phyloP scores from a whole-genome alignment of 2,329 filamentous ascomycete genomes.

The Ustilaginoidea virens region DNA sequence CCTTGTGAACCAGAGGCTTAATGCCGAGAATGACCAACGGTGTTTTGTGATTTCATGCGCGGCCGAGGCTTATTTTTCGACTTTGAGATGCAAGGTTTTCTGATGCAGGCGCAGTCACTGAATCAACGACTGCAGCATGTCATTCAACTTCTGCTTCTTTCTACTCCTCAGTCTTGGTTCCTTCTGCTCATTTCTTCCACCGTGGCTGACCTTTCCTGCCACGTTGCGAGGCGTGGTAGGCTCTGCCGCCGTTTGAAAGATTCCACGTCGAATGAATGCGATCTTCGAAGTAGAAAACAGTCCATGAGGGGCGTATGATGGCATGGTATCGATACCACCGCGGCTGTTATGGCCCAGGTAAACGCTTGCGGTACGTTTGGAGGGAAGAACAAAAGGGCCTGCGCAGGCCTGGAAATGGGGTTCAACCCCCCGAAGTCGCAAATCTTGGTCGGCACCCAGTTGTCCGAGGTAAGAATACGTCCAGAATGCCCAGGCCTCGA shows the following conservation, averaged over 20 bases:
- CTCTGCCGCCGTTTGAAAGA: constrained; percentile 2
- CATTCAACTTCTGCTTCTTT: constrained; percentile 19
- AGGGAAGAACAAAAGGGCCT: constrained; percentile 22
- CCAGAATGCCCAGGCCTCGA: constrained; percentile 27
- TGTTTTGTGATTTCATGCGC: too few species aligned
- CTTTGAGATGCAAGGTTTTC: too few species aligned
- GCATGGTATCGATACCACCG: constrained; percentile 17
- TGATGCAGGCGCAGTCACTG: too few species aligned
- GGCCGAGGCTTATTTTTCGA: too few species aligned
- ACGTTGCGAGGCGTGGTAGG: constrained; percentile 3
- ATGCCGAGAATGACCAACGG: too few species aligned
- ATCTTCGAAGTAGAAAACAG: constrained; percentile 18
- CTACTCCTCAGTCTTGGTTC: constrained; percentile 12
- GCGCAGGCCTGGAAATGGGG: constrained; percentile 15
- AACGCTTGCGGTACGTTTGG: constrained; percentile 21
- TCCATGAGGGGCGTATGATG: constrained; percentile 20
- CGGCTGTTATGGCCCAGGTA: constrained; percentile 21
- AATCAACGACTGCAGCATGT: constrained; percentile 16
- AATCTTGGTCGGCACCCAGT: constrained; percentile 18
- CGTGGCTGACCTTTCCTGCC: constrained; percentile 6
- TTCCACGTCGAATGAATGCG: constrained; percentile 16
- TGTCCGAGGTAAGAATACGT: constrained; percentile 24
- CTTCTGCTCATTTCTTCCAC: constrained; percentile 6
- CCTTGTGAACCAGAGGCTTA: too few species aligned
- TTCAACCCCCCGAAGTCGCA: constrained; percentile 9